Base-by-base conservation (phyloP, 2,329 filamentous ascomycete species). In the Byssoonygena ceratinophila region DNA sequence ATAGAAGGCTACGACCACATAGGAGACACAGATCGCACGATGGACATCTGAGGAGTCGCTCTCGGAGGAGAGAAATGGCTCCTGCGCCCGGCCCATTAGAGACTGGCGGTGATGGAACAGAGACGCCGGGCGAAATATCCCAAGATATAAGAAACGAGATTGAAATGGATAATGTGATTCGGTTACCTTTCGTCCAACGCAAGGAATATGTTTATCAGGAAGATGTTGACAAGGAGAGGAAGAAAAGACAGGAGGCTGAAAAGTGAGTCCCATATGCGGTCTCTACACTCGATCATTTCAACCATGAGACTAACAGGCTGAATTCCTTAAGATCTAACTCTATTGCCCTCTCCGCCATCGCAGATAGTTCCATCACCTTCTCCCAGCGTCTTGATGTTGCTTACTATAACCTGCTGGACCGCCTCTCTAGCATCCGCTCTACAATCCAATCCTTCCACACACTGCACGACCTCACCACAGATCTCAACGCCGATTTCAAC, bases 211-310 rank as follows among this genome's bases (percentile, higher is more conserved):
- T 60, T 23, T 68, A 63, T 4, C 60, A 60, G 61, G 63, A 61
- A 22, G 68, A 71, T 51, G 56, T 73, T 45, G 64, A 66, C 39
- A 59, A 59, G 48, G 59, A 66, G 31, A 66, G 57, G 49, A 80
- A 86, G 63, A 73, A 74, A 47, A 92, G 91, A 84, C 88, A 87
- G 67, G 80, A 83, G 64, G 80, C 82, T 54, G 86, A 89, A 60
- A 80, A 82, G 64, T 90, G 81, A 66, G 83, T 81, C 2, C 16
- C 27, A 1, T 22, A 29, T 23, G 29, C 1, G 34, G 11, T 29
- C 11, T 6, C 34, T 16, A n/a, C 34, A n/a, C n/a, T 4, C n/a
- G 5, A 4, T 37, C 4, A 37, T 37, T 16, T n/a, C 4, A 5
- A 16, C 34, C 4, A 5, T 6, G 14, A 2, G 16, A 27, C 39